Percentiles rank a stretch among this genome's conserved stretches.
These are phyloP conservation scores for Plantago rigida DNA, from an alignment of 305 asterid genomes.

Conservation along the genomic window DNA sequence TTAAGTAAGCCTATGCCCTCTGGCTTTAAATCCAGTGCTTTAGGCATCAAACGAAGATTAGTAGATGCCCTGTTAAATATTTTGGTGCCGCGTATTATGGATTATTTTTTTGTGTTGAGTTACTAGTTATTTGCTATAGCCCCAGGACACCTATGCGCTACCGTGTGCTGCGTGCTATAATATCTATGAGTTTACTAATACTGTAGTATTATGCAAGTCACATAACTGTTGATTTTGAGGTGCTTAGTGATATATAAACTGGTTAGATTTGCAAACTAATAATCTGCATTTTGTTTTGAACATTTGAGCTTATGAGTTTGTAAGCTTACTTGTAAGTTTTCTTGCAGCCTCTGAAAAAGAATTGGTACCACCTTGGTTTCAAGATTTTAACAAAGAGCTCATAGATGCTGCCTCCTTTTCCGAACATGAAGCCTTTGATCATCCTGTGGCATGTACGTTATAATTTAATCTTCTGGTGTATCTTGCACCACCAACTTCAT, in stretches of 20 bases:
- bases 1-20: conserved; percentile 46
- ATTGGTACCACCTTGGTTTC: conserved; percentile 79
- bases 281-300: neutral
- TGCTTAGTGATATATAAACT: neutral
- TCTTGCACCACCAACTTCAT: too few relatives aligned
- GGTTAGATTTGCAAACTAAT: neutral
- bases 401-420: conserved; percentile 69
- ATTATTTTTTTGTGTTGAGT: too few relatives aligned
- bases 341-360: conserved; percentile 63
- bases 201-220: too few relatives aligned
- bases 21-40: conserved; percentile 17
- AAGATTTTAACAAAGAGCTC: conserved; percentile 74
- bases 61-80: neutral
- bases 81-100: too few relatives aligned
- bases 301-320: neutral
- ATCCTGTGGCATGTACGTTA: conserved; percentile 85
- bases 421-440: conserved; percentile 94
- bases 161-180: too few relatives aligned
- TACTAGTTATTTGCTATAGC: too few relatives aligned
- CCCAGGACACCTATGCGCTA: too few relatives aligned
- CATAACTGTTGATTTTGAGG: neutral
- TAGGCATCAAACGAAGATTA: conserved; percentile 4
- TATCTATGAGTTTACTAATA: too few relatives aligned
- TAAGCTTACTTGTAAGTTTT: conserved; percentile 27
- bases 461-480: too few relatives aligned